phyloP scores from a whole-genome alignment of 2,329 filamentous ascomycete species.

The Emericellopsis cladophorae region DNA sequence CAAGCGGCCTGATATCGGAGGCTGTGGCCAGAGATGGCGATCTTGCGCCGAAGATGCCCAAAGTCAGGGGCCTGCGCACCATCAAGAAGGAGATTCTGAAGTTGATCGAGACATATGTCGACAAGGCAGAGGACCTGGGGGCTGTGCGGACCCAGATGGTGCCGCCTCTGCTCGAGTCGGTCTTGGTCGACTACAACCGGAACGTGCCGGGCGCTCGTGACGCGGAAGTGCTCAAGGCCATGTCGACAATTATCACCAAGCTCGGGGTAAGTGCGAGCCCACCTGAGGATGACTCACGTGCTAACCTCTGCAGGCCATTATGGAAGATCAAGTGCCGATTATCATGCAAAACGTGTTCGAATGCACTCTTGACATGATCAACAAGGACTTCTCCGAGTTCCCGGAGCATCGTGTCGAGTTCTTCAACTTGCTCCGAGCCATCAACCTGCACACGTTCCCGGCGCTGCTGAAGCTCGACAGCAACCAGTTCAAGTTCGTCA shows the following conservation, averaged over 20 bases:
- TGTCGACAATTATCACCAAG: constrained; percentile 95
- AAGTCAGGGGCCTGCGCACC: constrained; percentile 84
- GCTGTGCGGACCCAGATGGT: constrained; percentile 91
- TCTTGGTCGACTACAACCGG: constrained; percentile 90
- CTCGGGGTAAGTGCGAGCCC: constrained; percentile 62
- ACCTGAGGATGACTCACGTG: not conserved
- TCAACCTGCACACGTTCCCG: constrained; percentile 96
- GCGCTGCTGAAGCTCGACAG: constrained; percentile 87
- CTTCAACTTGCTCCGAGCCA: constrained; percentile 90
- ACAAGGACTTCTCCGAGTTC: constrained; percentile 99
- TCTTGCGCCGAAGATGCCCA: constrained; percentile 94
- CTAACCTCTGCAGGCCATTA: constrained; percentile 50
- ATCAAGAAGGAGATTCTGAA: constrained; percentile 99
- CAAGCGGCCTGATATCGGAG: constrained; percentile 92
- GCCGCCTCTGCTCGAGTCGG: constrained; percentile 85
- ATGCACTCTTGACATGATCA: constrained; percentile 98
- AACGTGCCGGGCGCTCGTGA: constrained; percentile 94
- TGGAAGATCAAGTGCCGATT: constrained; percentile 94
- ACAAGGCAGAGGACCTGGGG: constrained; percentile 92
- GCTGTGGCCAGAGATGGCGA: constrained; percentile 78
- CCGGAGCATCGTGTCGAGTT: constrained; percentile 99
- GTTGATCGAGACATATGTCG: constrained; percentile 94
- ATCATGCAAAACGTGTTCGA: constrained; percentile 99
- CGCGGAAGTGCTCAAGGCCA: constrained; percentile 91
- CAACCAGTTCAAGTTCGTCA: constrained; percentile 97